Evolutionary conservation across 371 early-diverging fungal genomes (phyloP).

Genomic region (Batkoa obscura): DNA sequence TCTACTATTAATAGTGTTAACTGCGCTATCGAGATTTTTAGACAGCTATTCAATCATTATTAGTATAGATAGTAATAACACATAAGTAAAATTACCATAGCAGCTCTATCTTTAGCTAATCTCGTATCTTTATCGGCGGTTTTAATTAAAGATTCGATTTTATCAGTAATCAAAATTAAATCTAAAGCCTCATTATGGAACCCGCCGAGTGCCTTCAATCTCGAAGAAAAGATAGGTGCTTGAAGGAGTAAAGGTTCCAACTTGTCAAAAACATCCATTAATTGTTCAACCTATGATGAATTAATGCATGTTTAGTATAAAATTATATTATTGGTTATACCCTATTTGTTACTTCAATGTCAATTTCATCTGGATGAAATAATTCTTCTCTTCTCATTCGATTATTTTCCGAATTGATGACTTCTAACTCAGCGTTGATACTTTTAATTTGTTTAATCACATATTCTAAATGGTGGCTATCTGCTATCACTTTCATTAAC

Average conservation of each 20-base stretch:
- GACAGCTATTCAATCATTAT: too few relatives aligned
- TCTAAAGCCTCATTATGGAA: conserved; percentile 3
- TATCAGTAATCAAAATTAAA: neutral
- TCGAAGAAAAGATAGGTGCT: neutral
- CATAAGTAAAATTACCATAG: too few relatives aligned
- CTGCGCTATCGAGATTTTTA: too few relatives aligned
- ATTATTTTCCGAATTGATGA: neutral
- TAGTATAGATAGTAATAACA: too few relatives aligned
- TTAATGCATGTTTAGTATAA: too few relatives aligned
- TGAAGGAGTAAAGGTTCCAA: neutral
- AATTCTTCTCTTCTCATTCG: neutral
- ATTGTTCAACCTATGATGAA: neutral
- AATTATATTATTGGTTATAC: too few relatives aligned
- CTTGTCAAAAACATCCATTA: neutral
- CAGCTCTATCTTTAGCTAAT: neutral
- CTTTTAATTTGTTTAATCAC: neutral
- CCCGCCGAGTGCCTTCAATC: neutral
- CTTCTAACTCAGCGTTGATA: neutral
- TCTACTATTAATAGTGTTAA: too few relatives aligned
- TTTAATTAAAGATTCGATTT: neutral
- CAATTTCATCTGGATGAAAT: neutral
- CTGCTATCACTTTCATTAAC: neutral
- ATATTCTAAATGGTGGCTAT: neutral
- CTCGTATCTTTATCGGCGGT: neutral
- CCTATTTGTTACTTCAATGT: neutral